These are phyloP conservation scores for Cordyceps cateniannulata DNA, from an alignment of 2,329 filamentous ascomycete genomes.

Conservation along the genomic window DNA sequence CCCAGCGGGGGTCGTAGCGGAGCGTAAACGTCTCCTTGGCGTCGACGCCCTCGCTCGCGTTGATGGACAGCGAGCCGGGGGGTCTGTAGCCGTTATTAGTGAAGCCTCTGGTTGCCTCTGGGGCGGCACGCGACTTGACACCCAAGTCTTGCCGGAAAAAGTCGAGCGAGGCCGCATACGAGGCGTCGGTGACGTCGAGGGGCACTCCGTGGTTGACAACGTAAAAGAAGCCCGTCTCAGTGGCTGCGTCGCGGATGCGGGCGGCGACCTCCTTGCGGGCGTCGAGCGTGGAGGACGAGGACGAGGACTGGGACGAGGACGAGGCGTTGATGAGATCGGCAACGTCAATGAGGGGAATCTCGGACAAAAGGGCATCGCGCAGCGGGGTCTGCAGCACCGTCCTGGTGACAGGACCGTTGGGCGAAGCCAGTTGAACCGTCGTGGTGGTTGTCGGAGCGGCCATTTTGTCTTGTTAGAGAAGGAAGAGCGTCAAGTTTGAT, in stretches of 20 bases:
- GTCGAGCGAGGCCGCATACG: slow-evolving; percentile 27
- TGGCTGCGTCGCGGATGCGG: slow-evolving; percentile 37
- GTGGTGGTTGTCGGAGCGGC: slow-evolving; percentile 23
- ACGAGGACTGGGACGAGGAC: no score
- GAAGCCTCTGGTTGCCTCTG: slow-evolving; percentile 21
- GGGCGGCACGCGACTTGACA: slow-evolving; percentile 30
- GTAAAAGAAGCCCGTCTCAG: slow-evolving; percentile 50
- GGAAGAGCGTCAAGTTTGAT: no score
- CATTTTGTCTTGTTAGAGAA: no score
- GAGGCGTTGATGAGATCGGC: slow-evolving; percentile 30
- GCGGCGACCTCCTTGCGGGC: slow-evolving; percentile 34
- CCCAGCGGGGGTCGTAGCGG: slow-evolving; percentile 46
- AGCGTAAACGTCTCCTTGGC: slow-evolving; percentile 45
- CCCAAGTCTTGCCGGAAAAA: slow-evolving; percentile 44
- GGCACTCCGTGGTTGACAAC: slow-evolving; percentile 43
- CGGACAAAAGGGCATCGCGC: slow-evolving; percentile 30
- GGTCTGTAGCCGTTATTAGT: slow-evolving; percentile 40
- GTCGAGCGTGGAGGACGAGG: slow-evolving; percentile 18
- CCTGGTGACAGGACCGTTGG: slow-evolving; percentile 30
- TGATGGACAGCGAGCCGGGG: slow-evolving; percentile 38
- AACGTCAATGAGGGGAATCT: slow-evolving; percentile 51
- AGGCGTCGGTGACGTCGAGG: slow-evolving; percentile 21
- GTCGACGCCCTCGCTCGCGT: slow-evolving; percentile 42
- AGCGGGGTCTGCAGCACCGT: slow-evolving; percentile 28
- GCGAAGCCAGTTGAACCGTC: slow-evolving; percentile 30